These are phyloP conservation scores for Inonotus hispidus DNA, from an alignment of 1,284 basidiomycete species.

Conservation along the genomic window DNA sequence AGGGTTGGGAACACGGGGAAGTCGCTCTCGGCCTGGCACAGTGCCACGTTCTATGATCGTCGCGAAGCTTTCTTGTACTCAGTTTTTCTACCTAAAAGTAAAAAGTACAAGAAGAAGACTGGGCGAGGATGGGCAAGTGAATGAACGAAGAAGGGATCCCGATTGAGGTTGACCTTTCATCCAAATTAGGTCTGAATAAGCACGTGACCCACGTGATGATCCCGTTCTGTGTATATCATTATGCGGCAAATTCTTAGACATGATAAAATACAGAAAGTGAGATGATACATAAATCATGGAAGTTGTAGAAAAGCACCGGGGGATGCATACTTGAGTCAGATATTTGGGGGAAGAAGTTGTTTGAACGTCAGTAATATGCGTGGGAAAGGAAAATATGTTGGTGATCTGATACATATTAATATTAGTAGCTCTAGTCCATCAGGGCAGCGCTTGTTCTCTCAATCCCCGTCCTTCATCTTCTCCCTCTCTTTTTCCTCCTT, in stretches of 20 bases:
- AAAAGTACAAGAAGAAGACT: neutral
- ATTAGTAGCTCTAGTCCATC: neutral
- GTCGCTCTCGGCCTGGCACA: neutral
- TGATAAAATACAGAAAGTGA: too few relatives aligned
- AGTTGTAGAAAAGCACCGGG: too few relatives aligned
- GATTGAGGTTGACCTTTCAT: neutral
- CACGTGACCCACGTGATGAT: neutral
- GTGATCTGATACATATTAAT: neutral
- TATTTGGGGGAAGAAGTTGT: neutral
- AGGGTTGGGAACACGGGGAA: neutral
- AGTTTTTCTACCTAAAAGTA: neutral
- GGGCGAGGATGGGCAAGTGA: neutral
- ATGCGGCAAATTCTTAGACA: too few relatives aligned
- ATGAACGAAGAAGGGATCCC: neutral
- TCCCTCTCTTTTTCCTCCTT: neutral
- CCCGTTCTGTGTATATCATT: neutral
- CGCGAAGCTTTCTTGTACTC: neutral
- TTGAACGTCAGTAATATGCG: neutral
- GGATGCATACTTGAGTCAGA: neutral
- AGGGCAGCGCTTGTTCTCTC: slow-evolving; percentile 7
- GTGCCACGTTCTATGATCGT: neutral
- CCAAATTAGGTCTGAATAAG: neutral
- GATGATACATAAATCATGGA: too few relatives aligned
- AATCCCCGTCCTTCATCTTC: slow-evolving; percentile 4
- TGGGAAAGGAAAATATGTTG: neutral